These are phyloP conservation scores for Thelephora ganbajun DNA, from an alignment of 768 basidiomycete genomes.

Conservation along the genomic window DNA sequence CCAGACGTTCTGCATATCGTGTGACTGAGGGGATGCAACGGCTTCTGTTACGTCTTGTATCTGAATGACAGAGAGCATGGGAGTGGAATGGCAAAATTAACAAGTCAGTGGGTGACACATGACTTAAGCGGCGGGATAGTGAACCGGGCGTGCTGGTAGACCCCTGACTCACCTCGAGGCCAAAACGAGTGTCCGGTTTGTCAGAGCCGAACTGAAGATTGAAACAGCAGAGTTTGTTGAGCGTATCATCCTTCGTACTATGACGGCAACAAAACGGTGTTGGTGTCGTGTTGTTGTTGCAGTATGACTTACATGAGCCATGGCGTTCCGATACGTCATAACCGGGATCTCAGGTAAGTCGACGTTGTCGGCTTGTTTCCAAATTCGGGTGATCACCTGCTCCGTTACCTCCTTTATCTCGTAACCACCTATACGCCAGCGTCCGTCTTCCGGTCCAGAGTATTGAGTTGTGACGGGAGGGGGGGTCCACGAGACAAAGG, in stretches of 20 bases:
- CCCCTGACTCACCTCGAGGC: slow-evolving; percentile 53
- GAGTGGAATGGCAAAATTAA: not conserved
- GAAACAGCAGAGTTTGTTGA: slow-evolving; percentile 11
- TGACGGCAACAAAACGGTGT: not conserved
- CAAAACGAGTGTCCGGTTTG: slow-evolving; percentile 87
- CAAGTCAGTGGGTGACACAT: not conserved
- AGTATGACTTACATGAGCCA: slow-evolving; percentile 67
- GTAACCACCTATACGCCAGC: slow-evolving; percentile 76
- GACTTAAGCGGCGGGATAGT: not conserved
- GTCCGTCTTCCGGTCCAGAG: slow-evolving; percentile 9
- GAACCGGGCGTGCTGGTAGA: slow-evolving; percentile 1
- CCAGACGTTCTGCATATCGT: not conserved
- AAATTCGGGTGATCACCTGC: slow-evolving; percentile 56
- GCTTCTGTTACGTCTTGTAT: slow-evolving; percentile 11
- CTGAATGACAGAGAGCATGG: slow-evolving; percentile 6
- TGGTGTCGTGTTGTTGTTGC: not conserved
- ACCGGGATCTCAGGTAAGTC: slow-evolving; percentile 58
- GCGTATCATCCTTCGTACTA: slow-evolving; percentile 6
- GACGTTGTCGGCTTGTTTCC: slow-evolving; percentile 55
- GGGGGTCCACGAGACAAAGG: slow-evolving; percentile 74
- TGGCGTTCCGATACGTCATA: slow-evolving; percentile 86
- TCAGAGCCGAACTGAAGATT: slow-evolving; percentile 72
- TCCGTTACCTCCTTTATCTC: slow-evolving; percentile 77
- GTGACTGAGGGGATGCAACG: not conserved
- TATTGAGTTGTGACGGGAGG: not conserved